Percentiles rank a stretch among this genome's conserved stretches.
These are phyloP conservation scores for Boletus calvinii DNA, from an alignment of 1,284 basidiomycete genomes.

Conservation along the genomic window DNA sequence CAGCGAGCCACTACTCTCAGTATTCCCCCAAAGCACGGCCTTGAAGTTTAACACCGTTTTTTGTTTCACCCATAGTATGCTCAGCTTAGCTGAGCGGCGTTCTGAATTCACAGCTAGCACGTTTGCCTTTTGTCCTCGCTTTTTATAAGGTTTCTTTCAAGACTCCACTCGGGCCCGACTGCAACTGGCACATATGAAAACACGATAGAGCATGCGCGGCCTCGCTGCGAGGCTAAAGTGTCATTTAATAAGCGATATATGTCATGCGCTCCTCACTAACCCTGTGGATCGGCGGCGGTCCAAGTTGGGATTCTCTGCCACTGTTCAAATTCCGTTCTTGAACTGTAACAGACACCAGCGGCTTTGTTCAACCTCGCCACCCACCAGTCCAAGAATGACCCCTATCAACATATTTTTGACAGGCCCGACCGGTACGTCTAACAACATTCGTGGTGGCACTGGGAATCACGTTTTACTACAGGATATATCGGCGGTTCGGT, in stretches of 20 bases:
- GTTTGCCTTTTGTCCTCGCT: background rate
- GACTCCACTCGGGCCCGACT: too few relatives aligned
- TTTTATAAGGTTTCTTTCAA: background rate
- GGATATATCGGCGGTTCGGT: conserved; percentile 58
- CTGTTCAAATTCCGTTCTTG: background rate
- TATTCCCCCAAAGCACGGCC: background rate
- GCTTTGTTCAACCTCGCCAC: background rate
- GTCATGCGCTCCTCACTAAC: background rate
- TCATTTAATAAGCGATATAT: background rate
- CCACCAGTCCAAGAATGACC: conserved; percentile 5
- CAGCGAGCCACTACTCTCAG: too few relatives aligned
- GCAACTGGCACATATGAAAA: too few relatives aligned
- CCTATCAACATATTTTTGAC: conserved; percentile 16
- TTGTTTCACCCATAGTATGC: background rate
- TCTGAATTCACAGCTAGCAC: background rate
- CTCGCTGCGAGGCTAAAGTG: too few relatives aligned
- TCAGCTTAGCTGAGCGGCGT: background rate
- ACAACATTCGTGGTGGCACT: background rate
- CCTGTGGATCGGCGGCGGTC: background rate
- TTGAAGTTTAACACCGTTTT: background rate
- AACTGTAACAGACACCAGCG: background rate
- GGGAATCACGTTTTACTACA: conserved; percentile 12
- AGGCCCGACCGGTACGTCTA: conserved; percentile 17
- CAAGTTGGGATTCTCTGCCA: conserved; percentile 6
- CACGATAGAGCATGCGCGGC: too few relatives aligned